Percentiles rank a stretch among this genome's conserved stretches.
Evolutionary conservation across 768 basidiomycete species (phyloP).

Genomic region (Pulveroboletus ravenelii): DNA sequence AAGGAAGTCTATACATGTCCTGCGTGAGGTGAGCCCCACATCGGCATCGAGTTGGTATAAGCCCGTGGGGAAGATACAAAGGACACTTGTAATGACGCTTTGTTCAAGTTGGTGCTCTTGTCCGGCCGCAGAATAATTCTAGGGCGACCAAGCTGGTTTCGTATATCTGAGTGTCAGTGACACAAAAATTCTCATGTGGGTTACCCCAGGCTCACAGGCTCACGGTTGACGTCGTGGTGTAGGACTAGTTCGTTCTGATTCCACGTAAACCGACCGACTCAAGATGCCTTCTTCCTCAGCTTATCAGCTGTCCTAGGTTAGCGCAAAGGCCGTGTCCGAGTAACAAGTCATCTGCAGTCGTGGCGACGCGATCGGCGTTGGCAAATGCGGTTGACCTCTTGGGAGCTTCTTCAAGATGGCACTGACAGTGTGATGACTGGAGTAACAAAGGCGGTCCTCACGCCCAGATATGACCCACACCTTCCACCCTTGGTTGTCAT

Average conservation of each 20-base stretch:
- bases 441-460: neutral
- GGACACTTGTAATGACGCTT: slow-evolving; percentile 54
- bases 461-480: slow-evolving; percentile 31
- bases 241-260: too few species aligned
- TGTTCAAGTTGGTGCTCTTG: slow-evolving; percentile 45
- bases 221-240: too few species aligned
- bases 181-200: too few species aligned
- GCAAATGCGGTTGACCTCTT: too few species aligned
- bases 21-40: slow-evolving; percentile 12
- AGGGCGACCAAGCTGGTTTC: slow-evolving; percentile 68
- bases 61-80: neutral
- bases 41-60: neutral
- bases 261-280: slow-evolving; percentile 57
- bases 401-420: slow-evolving; percentile 52
- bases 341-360: slow-evolving; percentile 50
- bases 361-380: too few species aligned
- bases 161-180: slow-evolving; percentile 40
- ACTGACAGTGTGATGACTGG: slow-evolving; percentile 60
- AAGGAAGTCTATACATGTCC: slow-evolving; percentile 38
- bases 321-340: slow-evolving; percentile 53
- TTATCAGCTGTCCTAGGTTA: too few species aligned
- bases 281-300: slow-evolving; percentile 38
- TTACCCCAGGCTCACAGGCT: too few species aligned
- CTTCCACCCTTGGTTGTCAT: slow-evolving; percentile 70
- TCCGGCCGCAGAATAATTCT: slow-evolving; percentile 60